phyloP scores from a whole-genome alignment of 2,329 filamentous ascomycete genomes.

The Xylaria sp. region DNA sequence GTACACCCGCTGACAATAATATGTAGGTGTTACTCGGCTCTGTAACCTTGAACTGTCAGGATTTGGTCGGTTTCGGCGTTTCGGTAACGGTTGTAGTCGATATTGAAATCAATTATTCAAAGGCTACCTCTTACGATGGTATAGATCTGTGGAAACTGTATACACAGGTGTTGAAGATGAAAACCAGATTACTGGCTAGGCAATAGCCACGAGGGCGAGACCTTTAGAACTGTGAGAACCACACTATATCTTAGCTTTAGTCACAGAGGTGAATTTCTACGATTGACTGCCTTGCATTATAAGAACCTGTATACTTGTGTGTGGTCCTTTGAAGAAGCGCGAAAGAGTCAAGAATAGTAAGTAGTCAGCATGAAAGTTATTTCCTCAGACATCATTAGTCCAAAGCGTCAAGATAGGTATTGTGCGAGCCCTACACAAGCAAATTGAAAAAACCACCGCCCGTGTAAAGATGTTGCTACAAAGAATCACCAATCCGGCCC shows the following conservation, averaged over 20 bases:
- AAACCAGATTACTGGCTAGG: neutral
- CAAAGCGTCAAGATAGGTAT: neutral
- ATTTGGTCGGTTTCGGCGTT: slow-evolving; percentile 30
- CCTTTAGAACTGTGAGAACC: neutral
- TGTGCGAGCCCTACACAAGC: neutral
- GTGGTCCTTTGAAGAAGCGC: neutral
- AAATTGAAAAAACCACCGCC: neutral
- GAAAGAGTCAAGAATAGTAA: neutral
- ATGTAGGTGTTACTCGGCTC: slow-evolving; percentile 40
- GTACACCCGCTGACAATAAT: slow-evolving; percentile 47
- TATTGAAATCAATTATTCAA: slow-evolving; percentile 3
- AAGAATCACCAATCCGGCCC: neutral
- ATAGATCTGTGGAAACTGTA: slow-evolving; percentile 5
- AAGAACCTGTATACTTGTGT: neutral
- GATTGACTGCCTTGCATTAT: neutral
- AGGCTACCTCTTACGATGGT: neutral
- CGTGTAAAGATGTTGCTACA: neutral
- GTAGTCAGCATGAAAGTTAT: neutral
- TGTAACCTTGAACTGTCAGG: slow-evolving; percentile 8
- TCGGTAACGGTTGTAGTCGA: slow-evolving; percentile 10
- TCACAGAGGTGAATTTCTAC: slow-evolving; percentile 6
- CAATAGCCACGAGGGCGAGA: neutral
- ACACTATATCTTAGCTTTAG: slow-evolving; percentile 1
- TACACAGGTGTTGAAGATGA: neutral
- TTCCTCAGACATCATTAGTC: neutral